Percentiles rank a stretch among this genome's conserved stretches.
Conservation (phyloP, 768 basidiomycete species). For the Leccinum broughii region DNA sequence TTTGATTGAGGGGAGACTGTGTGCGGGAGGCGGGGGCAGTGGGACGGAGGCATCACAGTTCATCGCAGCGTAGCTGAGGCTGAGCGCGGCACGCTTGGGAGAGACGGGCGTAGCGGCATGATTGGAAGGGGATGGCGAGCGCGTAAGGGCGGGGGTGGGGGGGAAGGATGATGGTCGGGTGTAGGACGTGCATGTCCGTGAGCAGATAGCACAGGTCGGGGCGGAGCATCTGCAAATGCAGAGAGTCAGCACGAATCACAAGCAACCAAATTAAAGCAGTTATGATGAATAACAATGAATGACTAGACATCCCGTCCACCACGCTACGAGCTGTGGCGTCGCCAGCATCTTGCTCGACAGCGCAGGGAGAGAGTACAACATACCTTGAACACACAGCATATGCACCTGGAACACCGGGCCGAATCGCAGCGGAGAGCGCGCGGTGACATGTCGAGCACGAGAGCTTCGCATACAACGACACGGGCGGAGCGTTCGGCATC, state of each 20-base stretch:
- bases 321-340: not conserved
- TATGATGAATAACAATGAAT: not conserved
- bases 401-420: constrained; percentile 15
- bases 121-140: constrained; percentile 32
- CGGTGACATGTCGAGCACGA: constrained; percentile 35
- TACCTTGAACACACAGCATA: constrained; percentile 25
- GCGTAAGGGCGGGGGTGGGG: constrained; percentile 38
- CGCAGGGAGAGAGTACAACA: not conserved
- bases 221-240: constrained; percentile 31
- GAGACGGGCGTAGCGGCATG: constrained; percentile 18
- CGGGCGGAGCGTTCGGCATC: not conserved
- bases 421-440: constrained; percentile 20
- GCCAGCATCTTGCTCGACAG: not conserved
- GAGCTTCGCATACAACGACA: constrained; percentile 15
- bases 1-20: constrained; percentile 12
- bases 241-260: constrained; percentile 8
- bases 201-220: constrained; percentile 37
- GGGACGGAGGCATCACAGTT: constrained; percentile 16
- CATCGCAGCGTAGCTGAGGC: constrained; percentile 24
- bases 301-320: not conserved
- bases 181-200: constrained; percentile 39
- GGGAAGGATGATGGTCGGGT: constrained; percentile 34
- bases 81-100: constrained; percentile 31
- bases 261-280: not conserved
- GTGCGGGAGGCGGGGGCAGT: not conserved